Base-by-base conservation (phyloP, 2,329 filamentous ascomycete genomes). In the Penicillium verrucosum region DNA sequence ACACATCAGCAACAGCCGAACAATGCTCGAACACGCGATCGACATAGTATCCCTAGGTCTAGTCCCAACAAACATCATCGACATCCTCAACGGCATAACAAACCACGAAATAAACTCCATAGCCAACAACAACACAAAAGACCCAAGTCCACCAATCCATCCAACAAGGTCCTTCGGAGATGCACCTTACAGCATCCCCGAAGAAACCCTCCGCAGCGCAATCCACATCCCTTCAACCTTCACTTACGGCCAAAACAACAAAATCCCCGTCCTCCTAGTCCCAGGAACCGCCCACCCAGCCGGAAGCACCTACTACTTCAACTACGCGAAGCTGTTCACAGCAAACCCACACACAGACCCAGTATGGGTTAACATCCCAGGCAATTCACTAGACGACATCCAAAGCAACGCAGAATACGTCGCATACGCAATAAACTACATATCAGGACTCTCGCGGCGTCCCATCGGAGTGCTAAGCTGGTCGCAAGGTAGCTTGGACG, bases 401-500 rank as follows among this genome's bases (percentile, higher is more conserved):
- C 57, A 56, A 36, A 47, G 25, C 3, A 59, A 59, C 48, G 57
- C 57, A 12, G 47, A 59, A 16, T 53, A 53, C 40, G 40, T 59
- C 7, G 57, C 57, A 5, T 59, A 59, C 30, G 48, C 57, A 8
- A 59, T 59, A 27, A 59, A 59, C 40, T 59, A 59, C 27, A 52
- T 57, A 6, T 40, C 48, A 0, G 32, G 27, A 3, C 23, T 48
- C 11, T 51, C 32, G 5, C 10, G 42, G 59, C 63, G 43, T 66
- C 70, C 23, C 73, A 78, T 81, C 7, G 71, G 73, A 18, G 70
- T 83, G 21, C 68, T 84, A n/a, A 75, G 74, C 14, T 85, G 80
- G 80, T 83, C 80, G 0, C 82, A 85, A 68, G 82, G 82, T 16
- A 79, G 78, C 46, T 69, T 85, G 2, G 72, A 81, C 56, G 73